Conservation (phyloP, 176 grass and related monocot genomes). For the Musa beccarii region DNA sequence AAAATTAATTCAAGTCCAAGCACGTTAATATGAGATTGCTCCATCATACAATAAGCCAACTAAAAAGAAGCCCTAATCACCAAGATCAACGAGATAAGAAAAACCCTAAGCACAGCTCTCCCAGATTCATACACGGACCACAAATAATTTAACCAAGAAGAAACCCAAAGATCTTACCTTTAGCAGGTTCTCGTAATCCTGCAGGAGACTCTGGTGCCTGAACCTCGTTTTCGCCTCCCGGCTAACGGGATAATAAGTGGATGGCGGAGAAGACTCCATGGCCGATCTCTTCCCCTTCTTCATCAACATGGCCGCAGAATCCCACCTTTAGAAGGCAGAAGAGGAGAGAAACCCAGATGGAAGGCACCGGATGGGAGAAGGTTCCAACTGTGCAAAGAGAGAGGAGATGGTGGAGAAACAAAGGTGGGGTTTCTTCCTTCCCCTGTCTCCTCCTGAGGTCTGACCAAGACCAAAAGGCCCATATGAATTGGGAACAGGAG, state of each 20-base stretch:
- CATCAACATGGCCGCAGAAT: background rate
- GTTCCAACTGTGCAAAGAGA: conserved; percentile 10
- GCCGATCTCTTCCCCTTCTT: conserved; percentile 26
- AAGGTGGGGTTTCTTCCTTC: background rate
- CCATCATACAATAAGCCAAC: background rate
- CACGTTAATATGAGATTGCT: background rate
- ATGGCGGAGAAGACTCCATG: conserved; percentile 7
- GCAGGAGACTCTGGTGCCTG: conserved; percentile 40
- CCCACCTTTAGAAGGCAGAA: background rate
- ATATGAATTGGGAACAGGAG: conserved; percentile 27
- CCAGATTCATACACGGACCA: background rate
- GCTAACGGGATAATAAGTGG: conserved; percentile 1
- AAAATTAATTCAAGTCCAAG: background rate
- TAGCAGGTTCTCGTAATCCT: conserved; percentile 49
- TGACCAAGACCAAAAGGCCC: conserved; percentile 38
- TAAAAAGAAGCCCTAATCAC: background rate
- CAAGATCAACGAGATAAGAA: background rate
- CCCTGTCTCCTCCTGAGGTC: background rate
- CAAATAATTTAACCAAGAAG: background rate
- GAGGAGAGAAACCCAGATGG: conserved; percentile 8
- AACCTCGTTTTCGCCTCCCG: conserved; percentile 26
- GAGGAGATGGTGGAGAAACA: conserved; percentile 4
- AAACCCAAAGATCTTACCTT: conserved; percentile 25
- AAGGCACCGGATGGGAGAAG: conserved; percentile 12
- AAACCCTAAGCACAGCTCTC: background rate